Evolutionary conservation across 805 yeast genomes (phyloP), one percentile per base, ranked within the genome.

Genomic region (Saccharomycopsis sp.): DNA sequence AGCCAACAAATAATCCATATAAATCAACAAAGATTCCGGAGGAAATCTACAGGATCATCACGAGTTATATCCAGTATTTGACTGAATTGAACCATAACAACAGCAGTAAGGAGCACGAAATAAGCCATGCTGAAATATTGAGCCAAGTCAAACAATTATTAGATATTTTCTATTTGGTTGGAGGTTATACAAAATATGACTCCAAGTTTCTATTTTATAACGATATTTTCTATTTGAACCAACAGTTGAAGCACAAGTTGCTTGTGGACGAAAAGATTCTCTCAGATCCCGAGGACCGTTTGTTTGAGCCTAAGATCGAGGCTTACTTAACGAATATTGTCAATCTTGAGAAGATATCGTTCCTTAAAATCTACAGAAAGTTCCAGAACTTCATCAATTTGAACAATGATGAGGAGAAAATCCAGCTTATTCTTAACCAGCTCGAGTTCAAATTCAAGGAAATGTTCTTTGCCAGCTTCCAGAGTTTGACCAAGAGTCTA

Each of bases 381-480:
- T 59, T 62, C 35, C 55, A 62, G 22, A 59, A 60, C 20, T 62
- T 59, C 22, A 20, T 23, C 3, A 42, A 59, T 24, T 56, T 62
- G 42, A 17, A 52, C 12, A 47, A 52, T 29, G 17, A 20, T 5
- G 25, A 52, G 19, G 53, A 34, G 23, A 53, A 57, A 15, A 57
- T 47, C 41, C 19, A 24, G 15, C 29, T 55, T 2, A 55, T 62
- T 17, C 55, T 62, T 25, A 59, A 56, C 20, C 64, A 58, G 41
- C 44, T 62, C 14, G 64, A 62, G 42, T 62, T 62, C 42, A 62
- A 62, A 47, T 62, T 62, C 52, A 59, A 62, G 49, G 64, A 62
- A 47, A 59, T 62, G 34, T 62, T 62, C 44, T 61, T 61, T 41
- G 49, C 62, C n/a, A 53, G 62, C 12, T 62, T 62, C 42, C 56